Conservation (phyloP, 108 stramenopile species). For the Stephanodiscus triporus region DNA sequence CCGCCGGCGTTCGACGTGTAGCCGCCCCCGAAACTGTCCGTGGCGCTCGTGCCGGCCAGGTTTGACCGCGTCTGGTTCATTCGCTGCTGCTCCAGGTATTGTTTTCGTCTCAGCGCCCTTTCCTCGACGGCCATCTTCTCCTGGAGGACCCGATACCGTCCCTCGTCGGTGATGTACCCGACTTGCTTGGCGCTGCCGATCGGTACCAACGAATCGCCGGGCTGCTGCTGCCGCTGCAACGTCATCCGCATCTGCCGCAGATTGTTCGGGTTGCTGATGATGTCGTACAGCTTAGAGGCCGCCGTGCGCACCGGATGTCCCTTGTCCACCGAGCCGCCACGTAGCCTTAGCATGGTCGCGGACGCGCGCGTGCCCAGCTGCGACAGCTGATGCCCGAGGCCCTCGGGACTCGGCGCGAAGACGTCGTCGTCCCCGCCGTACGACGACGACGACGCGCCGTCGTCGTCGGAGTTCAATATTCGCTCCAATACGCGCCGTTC, state of each 20-base stretch:
- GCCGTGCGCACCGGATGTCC: constrained; percentile 42
- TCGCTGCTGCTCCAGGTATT: constrained; percentile 29
- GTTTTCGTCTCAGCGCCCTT: constrained; percentile 17
- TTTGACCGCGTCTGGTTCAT: constrained; percentile 42
- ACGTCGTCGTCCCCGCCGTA: constrained; percentile 20
- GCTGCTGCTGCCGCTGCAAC: constrained; percentile 25
- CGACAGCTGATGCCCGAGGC: constrained; percentile 29
- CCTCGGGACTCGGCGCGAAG: constrained; percentile 13
- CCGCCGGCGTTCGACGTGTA: constrained; percentile 7
- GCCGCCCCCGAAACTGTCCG: constrained; percentile 47
- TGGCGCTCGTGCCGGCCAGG: constrained; percentile 37
- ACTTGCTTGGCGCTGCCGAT: constrained; percentile 43
- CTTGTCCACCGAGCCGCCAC: constrained; percentile 48
- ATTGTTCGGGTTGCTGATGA: constrained; percentile 11
- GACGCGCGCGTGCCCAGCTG: constrained; percentile 22
- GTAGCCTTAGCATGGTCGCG: constrained; percentile 43
- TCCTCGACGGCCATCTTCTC: constrained; percentile 40
- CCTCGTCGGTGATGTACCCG: constrained; percentile 50
- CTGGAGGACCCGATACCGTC: constrained; percentile 25
- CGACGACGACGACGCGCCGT: too few species aligned
- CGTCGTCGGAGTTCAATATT: constrained; percentile 32
- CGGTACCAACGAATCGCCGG: constrained; percentile 35
- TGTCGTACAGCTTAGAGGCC: constrained; percentile 26
- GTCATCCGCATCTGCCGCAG: constrained; percentile 31
- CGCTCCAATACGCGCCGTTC: constrained; percentile 37